Percentiles rank a stretch among this genome's conserved stretches.
Evolutionary conservation across 768 basidiomycete genomes (phyloP).

Genomic region (Lactarius sp.): DNA sequence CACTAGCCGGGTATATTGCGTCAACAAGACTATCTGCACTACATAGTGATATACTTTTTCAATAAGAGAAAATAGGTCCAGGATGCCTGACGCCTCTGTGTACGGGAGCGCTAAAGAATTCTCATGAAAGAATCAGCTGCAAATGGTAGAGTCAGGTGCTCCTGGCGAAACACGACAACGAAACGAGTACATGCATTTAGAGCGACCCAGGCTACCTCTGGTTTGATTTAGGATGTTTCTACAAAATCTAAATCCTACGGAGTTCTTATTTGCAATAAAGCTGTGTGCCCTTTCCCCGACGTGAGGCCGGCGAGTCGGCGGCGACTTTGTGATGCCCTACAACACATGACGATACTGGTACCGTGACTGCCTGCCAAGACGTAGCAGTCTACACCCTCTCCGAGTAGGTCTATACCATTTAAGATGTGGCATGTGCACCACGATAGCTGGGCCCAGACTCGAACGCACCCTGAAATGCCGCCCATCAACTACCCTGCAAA

Average conservation of each 20-base stretch:
- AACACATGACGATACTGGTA: background rate
- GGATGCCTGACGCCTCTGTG: background rate
- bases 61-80: too few species aligned
- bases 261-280: background rate
- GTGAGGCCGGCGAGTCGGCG: too few species aligned
- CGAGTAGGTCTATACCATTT: background rate
- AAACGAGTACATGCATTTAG: background rate
- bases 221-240: background rate
- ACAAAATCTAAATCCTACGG: conserved; percentile 4
- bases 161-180: background rate
- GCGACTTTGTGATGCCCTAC: background rate
- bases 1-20: too few species aligned
- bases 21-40: too few species aligned
- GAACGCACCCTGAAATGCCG: background rate
- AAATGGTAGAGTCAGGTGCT: background rate
- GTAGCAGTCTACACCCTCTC: background rate
- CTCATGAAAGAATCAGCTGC: conserved; percentile 4
- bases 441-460: background rate
- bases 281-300: background rate
- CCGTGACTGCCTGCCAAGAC: background rate
- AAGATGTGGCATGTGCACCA: background rate
- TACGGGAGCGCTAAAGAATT: background rate
- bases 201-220: background rate
- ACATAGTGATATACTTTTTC: too few species aligned
- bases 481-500: background rate